phyloP scores from a whole-genome alignment of 257 asterid species.

The Ilex aquifolium region DNA sequence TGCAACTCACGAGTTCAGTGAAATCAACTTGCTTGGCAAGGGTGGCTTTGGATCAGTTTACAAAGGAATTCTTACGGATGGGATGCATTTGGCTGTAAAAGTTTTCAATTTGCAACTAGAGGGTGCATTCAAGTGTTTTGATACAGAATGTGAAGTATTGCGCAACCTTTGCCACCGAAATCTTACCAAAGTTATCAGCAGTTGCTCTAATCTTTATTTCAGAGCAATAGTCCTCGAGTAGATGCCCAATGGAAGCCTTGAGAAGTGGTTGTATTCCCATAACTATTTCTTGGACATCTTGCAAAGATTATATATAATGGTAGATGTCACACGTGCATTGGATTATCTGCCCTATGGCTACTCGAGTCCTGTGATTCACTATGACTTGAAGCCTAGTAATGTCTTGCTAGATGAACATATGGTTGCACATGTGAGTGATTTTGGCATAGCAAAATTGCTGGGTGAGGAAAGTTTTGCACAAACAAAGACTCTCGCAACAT shows the following conservation, averaged over 20 bases:
- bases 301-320: too few relatives aligned
- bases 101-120: conserved; percentile 23
- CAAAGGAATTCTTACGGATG: conserved; percentile 12
- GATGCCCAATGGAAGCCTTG: conserved; percentile 34
- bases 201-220: conserved; percentile 27
- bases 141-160: conserved; percentile 24
- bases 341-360: too few relatives aligned
- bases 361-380: too few relatives aligned
- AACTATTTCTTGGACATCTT: conserved; percentile 9
- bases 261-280: conserved; percentile 22
- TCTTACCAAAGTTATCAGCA: conserved; percentile 21
- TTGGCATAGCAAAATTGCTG: too few relatives aligned
- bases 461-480: too few relatives aligned
- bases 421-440: too few relatives aligned
- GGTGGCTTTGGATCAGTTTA: conserved; percentile 27
- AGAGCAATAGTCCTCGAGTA: conserved; percentile 26
- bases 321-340: too few relatives aligned
- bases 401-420: too few relatives aligned
- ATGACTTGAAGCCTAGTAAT: too few relatives aligned
- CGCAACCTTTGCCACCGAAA: conserved; percentile 30
- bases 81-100: conserved; percentile 15
- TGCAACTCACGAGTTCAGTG: conserved; percentile 10
- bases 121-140: conserved; percentile 19
- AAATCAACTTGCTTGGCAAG: conserved; percentile 11
- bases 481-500: too few relatives aligned